These are phyloP conservation scores for Diplodia sapinea DNA, from an alignment of 2,329 filamentous ascomycete species.

Conservation along the genomic window DNA sequence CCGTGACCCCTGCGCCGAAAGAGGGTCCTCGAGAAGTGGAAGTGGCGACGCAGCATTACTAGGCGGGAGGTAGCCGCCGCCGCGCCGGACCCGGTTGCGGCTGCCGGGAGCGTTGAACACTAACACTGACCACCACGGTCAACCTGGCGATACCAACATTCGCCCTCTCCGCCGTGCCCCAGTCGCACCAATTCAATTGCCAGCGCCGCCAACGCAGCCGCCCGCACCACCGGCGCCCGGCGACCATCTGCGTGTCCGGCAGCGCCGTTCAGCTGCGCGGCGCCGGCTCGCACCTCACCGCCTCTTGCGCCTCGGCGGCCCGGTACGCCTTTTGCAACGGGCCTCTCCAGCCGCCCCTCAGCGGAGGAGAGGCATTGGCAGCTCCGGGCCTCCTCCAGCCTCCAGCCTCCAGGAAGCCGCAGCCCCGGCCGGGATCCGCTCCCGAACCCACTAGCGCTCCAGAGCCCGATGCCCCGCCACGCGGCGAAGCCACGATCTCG, in stretches of 20 bases:
- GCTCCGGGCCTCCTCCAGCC: background rate
- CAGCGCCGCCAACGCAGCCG: slow-evolving; percentile 11
- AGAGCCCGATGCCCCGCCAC: slow-evolving; percentile 27
- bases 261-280: slow-evolving; percentile 10
- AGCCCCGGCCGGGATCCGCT: slow-evolving; percentile 21
- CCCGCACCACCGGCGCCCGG: background rate
- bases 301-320: slow-evolving; percentile 24
- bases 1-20: background rate
- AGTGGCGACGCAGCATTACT: background rate
- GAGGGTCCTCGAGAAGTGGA: background rate
- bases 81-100: slow-evolving; percentile 1
- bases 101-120: slow-evolving; percentile 6
- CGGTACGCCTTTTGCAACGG: slow-evolving; percentile 25
- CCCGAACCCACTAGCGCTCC: slow-evolving; percentile 24
- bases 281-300: slow-evolving; percentile 10
- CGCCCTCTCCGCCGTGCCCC: background rate
- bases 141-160: background rate
- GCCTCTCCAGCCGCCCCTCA: background rate
- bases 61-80: background rate
- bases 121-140: background rate
- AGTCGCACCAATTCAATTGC: slow-evolving; percentile 12
- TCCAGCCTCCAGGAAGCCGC: slow-evolving; percentile 6
- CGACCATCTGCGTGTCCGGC: background rate
- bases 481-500: slow-evolving; percentile 29
- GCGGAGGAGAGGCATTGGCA: background rate